Evolutionary conservation across 345 rosid species (phyloP), one percentile per base, ranked within the genome.

Genomic region (Psidium guajava): DNA sequence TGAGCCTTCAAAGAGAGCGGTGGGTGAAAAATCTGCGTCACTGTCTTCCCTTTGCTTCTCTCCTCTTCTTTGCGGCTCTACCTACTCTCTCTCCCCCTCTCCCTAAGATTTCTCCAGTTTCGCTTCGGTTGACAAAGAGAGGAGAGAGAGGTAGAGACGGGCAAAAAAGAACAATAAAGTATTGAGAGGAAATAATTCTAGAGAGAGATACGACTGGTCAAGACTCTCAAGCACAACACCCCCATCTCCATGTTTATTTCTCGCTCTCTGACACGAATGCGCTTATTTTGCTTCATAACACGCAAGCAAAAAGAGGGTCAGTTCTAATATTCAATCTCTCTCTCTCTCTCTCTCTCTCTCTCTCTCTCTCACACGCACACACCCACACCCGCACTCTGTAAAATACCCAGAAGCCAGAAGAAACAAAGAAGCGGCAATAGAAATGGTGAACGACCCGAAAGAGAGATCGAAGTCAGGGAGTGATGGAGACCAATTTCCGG

Each of bases 51-150:
- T 20, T 61, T 61, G 53, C 81, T 84, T 50, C 85, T 53, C 82
- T 86, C 81, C 58, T 55, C 86, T 75, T 59, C 84, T 83, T 53
- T 81, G 83, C 83, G 83, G 83, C 59, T 82, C 44, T 54, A 16
- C 27, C 74, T 21, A 85, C 87, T 85, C 87, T 85, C 90, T 86
- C 91, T 85, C 86, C 85, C 89, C 84, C 80, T 69, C 87, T 50
- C 84, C n/a, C 56, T 54, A 77, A 24, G 50, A 20, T 69, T 54
- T 40, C 82, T 61, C 54, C 55, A 52, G 61, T 82, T 83, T 52
- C 84, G 88, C 87, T 84, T 83, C 87, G 74, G 90, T 90, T 89
- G 90, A 90, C 89, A 84, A 90, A 84, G 53, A 69, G 24, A 12
- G 64, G 75, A 54, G 84, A 81, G 82, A 40, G 84, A 42, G 54